These are phyloP conservation scores for Malassezia sp. DNA, from an alignment of 1,284 basidiomycete genomes.

Conservation along the genomic window DNA sequence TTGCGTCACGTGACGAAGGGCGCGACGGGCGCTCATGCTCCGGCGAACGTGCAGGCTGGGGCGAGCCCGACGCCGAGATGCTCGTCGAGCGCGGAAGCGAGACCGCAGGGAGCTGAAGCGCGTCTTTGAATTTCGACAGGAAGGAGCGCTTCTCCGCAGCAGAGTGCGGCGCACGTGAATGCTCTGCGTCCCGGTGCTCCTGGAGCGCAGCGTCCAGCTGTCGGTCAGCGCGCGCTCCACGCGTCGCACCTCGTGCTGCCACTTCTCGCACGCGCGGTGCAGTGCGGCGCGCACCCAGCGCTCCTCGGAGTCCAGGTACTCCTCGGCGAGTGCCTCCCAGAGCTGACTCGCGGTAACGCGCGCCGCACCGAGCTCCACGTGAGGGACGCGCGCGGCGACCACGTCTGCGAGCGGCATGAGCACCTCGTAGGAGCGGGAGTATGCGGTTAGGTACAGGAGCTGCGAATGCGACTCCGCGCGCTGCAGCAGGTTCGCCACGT, in stretches of 20 bases:
- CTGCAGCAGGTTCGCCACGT: slow-evolving; percentile 65
- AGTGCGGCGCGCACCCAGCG: slow-evolving; percentile 67
- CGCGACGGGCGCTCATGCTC: slow-evolving; percentile 20
- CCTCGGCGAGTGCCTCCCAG: slow-evolving; percentile 91
- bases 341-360: slow-evolving; percentile 74
- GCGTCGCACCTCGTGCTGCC: slow-evolving; percentile 57
- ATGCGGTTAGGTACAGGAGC: slow-evolving; percentile 67
- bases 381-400: slow-evolving; percentile 1
- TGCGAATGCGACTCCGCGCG: slow-evolving; percentile 65
- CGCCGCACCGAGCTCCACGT: slow-evolving; percentile 26
- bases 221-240: not conserved
- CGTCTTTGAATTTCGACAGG: slow-evolving; percentile 76
- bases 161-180: slow-evolving; percentile 48
- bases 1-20: not conserved
- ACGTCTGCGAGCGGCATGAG: slow-evolving; percentile 70
- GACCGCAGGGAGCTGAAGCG: slow-evolving; percentile 82
- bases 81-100: slow-evolving; percentile 60
- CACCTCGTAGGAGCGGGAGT: slow-evolving; percentile 78
- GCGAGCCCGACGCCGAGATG: slow-evolving; percentile 50
- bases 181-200: not conserved
- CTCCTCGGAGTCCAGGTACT: slow-evolving; percentile 86
- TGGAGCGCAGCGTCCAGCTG: not conserved
- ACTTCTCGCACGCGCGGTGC: slow-evolving; percentile 63
- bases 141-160: slow-evolving; percentile 85
- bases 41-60: slow-evolving; percentile 26